Conservation (phyloP, 169 alveolate genomes). For the Theileria annulata region DNA sequence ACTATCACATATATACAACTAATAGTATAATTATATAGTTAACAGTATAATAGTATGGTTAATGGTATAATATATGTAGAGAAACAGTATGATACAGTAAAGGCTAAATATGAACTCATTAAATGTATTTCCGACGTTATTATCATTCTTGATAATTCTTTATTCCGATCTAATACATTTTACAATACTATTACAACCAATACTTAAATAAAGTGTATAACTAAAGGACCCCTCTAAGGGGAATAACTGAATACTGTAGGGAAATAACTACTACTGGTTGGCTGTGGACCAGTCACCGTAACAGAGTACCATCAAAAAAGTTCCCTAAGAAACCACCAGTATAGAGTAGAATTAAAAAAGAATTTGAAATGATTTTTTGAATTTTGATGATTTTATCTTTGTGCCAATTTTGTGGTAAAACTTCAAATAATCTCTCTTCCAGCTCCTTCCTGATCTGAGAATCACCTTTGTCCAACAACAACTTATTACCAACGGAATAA, state of each 20-base stretch:
- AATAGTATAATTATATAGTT: background rate
- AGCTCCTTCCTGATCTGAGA: background rate
- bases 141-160: constrained; percentile 30
- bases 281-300: background rate
- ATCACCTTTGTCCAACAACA: background rate
- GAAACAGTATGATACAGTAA: constrained; percentile 27
- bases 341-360: constrained; percentile 21
- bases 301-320: background rate
- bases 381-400: constrained; percentile 7
- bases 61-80: background rate
- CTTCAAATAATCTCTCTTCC: constrained; percentile 15
- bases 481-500: background rate
- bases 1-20: constrained; percentile 1
- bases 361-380: constrained; percentile 37
- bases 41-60: too few species aligned
- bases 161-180: constrained; percentile 6
- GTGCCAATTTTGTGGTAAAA: constrained; percentile 45
- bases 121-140: constrained; percentile 60
- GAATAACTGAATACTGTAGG: too few species aligned
- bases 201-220: too few species aligned
- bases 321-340: constrained; percentile 37
- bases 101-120: constrained; percentile 54
- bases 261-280: too few species aligned
- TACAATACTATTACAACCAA: too few species aligned
- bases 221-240: too few species aligned